Percentiles rank a stretch among this genome's conserved stretches.
Conservation (phyloP, 2,329 filamentous ascomycete genomes). For the Fusarium sp. region DNA sequence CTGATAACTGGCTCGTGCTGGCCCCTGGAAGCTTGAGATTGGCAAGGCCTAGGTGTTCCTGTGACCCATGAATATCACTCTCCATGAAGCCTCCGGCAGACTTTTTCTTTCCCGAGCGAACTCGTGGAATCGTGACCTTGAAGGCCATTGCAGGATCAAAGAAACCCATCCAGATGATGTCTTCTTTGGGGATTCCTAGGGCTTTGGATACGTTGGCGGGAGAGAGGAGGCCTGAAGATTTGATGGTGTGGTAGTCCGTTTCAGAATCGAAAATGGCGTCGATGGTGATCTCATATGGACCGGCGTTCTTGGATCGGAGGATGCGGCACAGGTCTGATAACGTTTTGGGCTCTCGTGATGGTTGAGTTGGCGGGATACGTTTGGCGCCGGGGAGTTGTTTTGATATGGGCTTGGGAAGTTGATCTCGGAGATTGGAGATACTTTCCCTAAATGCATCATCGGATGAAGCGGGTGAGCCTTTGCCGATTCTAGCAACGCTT, state of each 20-base stretch:
- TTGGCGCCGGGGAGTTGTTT: neutral
- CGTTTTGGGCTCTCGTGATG: neutral
- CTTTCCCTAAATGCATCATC: neutral
- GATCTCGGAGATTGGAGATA: neutral
- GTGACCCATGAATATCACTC: conserved; percentile 39
- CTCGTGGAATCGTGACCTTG: conserved; percentile 49
- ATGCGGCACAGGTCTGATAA: conserved; percentile 54
- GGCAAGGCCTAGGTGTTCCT: conserved; percentile 36
- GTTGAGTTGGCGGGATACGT: rapidly evolving
- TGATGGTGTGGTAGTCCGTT: conserved; percentile 46
- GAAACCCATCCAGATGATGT: conserved; percentile 55
- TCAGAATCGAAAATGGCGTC: conserved; percentile 61
- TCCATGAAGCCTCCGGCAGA: conserved; percentile 41
- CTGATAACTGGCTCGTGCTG: neutral
- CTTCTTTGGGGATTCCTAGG: conserved; percentile 42
- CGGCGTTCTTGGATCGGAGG: conserved; percentile 61
- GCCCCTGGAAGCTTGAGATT: conserved; percentile 15
- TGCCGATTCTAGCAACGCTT: conserved; percentile 10
- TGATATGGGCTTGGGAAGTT: neutral
- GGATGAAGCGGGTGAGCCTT: neutral
- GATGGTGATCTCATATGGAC: conserved; percentile 62
- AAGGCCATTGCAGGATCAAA: conserved; percentile 61
- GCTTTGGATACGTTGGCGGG: conserved; percentile 17
- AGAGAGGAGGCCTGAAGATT: conserved; percentile 21
- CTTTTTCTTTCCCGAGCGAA: conserved; percentile 23